A percentile compares a stretch with the other conserved stretches of the same genome.
These are phyloP conservation scores for Inosperma sp. DNA, from an alignment of 768 basidiomycete genomes.

Conservation along the genomic window DNA sequence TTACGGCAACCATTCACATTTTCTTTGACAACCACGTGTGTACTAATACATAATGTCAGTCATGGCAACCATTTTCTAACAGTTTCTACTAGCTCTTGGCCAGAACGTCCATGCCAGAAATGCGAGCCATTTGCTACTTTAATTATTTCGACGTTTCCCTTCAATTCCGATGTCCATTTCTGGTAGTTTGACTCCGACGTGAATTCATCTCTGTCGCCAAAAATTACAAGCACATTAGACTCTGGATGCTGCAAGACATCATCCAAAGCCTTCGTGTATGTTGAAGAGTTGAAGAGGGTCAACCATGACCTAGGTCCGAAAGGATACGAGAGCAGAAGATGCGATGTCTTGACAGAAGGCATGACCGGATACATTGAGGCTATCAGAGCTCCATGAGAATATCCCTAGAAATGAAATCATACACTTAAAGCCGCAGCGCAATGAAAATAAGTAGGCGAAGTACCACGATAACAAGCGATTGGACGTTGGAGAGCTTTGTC, in stretches of 20 bases:
- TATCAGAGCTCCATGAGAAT: slow-evolving; percentile 77
- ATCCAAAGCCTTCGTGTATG: slow-evolving; percentile 50
- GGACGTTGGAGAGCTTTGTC: slow-evolving; percentile 37
- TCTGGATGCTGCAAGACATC: slow-evolving; percentile 42
- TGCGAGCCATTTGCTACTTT: slow-evolving; percentile 52
- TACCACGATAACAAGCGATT: slow-evolving; percentile 58
- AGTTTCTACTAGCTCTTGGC: slow-evolving; percentile 22
- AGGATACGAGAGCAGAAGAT: slow-evolving; percentile 75
- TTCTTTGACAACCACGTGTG: background rate
- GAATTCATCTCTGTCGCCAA: slow-evolving; percentile 70
- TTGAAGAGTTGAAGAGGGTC: slow-evolving; percentile 59
- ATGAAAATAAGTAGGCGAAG: slow-evolving; percentile 12
- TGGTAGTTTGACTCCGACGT: slow-evolving; percentile 53
- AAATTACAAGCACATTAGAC: slow-evolving; percentile 56
- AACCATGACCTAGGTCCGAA: slow-evolving; percentile 61
- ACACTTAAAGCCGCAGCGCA: slow-evolving; percentile 8
- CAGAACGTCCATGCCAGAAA: slow-evolving; percentile 54
- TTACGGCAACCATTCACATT: slow-evolving; percentile 17
- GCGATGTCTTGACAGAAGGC: slow-evolving; percentile 47
- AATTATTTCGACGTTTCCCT: slow-evolving; percentile 29
- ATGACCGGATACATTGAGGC: slow-evolving; percentile 60
- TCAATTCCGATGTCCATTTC: slow-evolving; percentile 47
- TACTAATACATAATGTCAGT: background rate
- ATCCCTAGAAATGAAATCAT: slow-evolving; percentile 33
- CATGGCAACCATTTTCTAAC: slow-evolving; percentile 36